Evolutionary conservation across 2,329 filamentous ascomycete species (phyloP).

Genomic region (Sporothrix variecibatus): DNA sequence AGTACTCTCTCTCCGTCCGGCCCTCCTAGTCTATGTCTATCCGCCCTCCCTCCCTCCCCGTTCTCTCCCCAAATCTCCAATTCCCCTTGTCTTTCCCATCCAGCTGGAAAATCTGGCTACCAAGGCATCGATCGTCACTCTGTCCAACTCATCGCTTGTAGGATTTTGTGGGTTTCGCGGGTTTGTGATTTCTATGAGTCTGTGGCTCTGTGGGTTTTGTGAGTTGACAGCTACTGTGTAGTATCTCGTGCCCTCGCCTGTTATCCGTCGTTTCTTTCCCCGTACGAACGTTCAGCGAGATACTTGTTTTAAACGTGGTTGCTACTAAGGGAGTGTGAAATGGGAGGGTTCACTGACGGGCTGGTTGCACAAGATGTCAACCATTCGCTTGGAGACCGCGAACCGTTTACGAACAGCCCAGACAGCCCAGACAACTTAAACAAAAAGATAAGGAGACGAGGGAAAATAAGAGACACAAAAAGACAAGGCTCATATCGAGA

Average conservation of each 20-base stretch:
- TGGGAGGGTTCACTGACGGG: neutral
- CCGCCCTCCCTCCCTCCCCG: neutral
- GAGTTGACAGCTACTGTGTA: neutral
- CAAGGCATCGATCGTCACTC: neutral
- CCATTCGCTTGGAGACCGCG: constrained; percentile 29
- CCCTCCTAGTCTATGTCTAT: neutral
- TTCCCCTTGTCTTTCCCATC: constrained; percentile 1
- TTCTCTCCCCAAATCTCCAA: neutral
- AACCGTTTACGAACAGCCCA: constrained; percentile 21
- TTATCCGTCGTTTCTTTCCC: neutral
- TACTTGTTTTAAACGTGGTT: constrained; percentile 10
- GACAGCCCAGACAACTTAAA: neutral
- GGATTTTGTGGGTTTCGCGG: neutral
- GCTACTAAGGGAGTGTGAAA: neutral
- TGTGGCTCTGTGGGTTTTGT: neutral
- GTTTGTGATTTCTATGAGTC: neutral
- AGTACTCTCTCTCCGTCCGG: neutral
- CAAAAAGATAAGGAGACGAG: neutral
- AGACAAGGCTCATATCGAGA: constrained; percentile 8
- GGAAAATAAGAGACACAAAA: neutral
- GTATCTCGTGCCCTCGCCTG: neutral
- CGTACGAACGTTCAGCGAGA: constrained; percentile 19
- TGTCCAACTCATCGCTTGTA: neutral
- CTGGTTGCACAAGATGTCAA: constrained; percentile 23
- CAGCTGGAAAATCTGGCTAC: constrained; percentile 11